These are phyloP conservation scores for Vaccinium darrowii DNA, from an alignment of 148 eudicot species.

Conservation along the genomic window DNA sequence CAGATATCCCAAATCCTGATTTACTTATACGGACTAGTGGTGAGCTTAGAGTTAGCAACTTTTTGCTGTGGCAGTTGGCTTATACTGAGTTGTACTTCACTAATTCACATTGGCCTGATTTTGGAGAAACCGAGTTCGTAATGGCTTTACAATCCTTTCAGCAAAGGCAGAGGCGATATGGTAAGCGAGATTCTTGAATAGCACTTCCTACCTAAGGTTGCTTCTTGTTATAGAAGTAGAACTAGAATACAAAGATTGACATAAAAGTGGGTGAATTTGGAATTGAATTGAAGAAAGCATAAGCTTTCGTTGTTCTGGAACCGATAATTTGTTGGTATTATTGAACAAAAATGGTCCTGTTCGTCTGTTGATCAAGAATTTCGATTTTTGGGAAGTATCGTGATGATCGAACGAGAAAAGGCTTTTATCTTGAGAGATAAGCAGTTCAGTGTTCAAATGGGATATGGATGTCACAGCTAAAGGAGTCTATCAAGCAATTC, in stretches of 20 bases:
- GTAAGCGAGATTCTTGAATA: constrained; percentile 33
- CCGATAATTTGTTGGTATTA: neutral
- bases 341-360: too few species aligned
- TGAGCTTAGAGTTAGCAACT: constrained; percentile 75
- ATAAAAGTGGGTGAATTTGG: neutral
- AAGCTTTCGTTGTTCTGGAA: neutral
- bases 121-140: constrained; percentile 57
- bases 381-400: too few species aligned
- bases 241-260: neutral
- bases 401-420: too few species aligned
- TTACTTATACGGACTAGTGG: constrained; percentile 75
- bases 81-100: constrained; percentile 65
- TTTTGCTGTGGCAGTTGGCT: constrained; percentile 81
- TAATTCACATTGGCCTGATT: constrained; percentile 67
- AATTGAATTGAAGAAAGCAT: constrained; percentile 9
- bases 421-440: neutral
- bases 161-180: constrained; percentile 66
- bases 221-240: neutral
- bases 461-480: neutral
- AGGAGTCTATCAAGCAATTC: neutral
- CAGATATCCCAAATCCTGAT: constrained; percentile 61
- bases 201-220: neutral
- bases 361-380: too few species aligned
- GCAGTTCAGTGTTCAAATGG: neutral
- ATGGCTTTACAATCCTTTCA: constrained; percentile 62